A percentile compares a stretch with the other conserved stretches of the same genome.
Conservation (phyloP, 2,329 filamentous ascomycete genomes). For the Monosporascus sp. region DNA sequence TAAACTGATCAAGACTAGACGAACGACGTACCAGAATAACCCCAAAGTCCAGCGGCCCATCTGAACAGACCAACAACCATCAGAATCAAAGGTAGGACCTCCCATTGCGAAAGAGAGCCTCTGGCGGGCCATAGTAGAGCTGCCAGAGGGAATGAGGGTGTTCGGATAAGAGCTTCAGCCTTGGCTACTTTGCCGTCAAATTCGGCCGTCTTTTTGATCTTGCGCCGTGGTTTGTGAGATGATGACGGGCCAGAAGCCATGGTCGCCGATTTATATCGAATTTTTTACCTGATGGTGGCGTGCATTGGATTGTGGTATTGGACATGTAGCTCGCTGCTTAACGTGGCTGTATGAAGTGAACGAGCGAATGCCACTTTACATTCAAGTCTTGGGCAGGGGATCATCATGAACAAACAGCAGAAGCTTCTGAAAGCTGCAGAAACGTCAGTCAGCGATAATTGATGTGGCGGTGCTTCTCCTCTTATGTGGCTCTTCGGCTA, state of each 20-base stretch:
- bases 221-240: conserved; percentile 56
- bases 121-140: conserved; percentile 93
- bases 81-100: conserved; percentile 78
- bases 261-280: conserved; percentile 23
- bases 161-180: conserved; percentile 42
- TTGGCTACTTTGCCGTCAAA: conserved; percentile 30
- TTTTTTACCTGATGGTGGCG: not conserved
- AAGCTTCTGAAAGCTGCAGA: too few relatives aligned
- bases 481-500: too few relatives aligned
- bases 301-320: conserved; percentile 11
- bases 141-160: conserved; percentile 81
- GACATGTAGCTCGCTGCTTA: too few relatives aligned
- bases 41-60: conserved; percentile 90
- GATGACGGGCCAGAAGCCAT: conserved; percentile 48
- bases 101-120: conserved; percentile 82
- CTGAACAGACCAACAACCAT: conserved; percentile 89
- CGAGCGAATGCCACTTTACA: too few relatives aligned
- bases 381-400: conserved; percentile 7
- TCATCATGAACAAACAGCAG: too few relatives aligned
- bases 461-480: too few relatives aligned
- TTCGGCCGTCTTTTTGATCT: conserved; percentile 44
- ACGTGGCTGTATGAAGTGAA: not conserved
- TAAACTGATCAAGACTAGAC: too few relatives aligned
- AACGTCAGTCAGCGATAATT: too few relatives aligned
- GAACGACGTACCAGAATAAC: conserved; percentile 70